A percentile compares a stretch with the other conserved stretches of the same genome.
These are phyloP conservation scores for Kluyveromyces dobzhanskii DNA, from an alignment of 805 yeast species.

Conservation along the genomic window DNA sequence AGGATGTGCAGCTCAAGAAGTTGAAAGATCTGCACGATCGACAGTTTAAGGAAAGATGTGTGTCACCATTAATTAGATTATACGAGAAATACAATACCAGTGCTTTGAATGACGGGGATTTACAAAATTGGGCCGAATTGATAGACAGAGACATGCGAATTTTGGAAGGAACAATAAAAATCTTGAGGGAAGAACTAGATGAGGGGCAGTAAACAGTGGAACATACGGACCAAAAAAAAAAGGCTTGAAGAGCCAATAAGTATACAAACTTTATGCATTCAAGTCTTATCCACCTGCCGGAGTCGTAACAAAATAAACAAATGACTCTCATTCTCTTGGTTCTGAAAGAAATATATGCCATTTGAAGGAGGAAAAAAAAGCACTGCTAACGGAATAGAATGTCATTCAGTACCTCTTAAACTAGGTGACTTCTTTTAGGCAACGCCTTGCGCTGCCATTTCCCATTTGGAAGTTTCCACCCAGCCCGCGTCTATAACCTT, in stretches of 20 bases:
- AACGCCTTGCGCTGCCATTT: constrained; percentile 36
- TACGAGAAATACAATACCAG: constrained; percentile 14
- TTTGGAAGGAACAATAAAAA: constrained; percentile 46
- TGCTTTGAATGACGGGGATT: constrained; percentile 25
- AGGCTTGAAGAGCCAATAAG: too few species aligned
- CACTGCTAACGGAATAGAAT: too few species aligned
- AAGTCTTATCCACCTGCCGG: too few species aligned
- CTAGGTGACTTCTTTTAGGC: background rate
- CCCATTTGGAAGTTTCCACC: constrained; percentile 74
- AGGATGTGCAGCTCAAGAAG: constrained; percentile 20
- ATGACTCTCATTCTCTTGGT: too few species aligned
- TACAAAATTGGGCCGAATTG: constrained; percentile 55
- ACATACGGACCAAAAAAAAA: too few species aligned
- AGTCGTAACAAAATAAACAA: too few species aligned
- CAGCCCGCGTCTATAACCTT: constrained; percentile 76
- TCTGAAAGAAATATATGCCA: too few species aligned
- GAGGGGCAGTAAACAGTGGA: background rate
- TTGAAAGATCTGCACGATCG: constrained; percentile 23
- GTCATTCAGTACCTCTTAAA: too few species aligned
- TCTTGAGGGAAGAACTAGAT: constrained; percentile 23
- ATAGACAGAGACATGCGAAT: constrained; percentile 67
- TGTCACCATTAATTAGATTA: constrained; percentile 15
- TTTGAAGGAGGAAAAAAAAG: too few species aligned
- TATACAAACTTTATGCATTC: too few species aligned
- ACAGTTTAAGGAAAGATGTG: constrained; percentile 18